Base-by-base conservation (phyloP, 2,329 filamentous ascomycete species). In the Penicillium capsulatum region DNA sequence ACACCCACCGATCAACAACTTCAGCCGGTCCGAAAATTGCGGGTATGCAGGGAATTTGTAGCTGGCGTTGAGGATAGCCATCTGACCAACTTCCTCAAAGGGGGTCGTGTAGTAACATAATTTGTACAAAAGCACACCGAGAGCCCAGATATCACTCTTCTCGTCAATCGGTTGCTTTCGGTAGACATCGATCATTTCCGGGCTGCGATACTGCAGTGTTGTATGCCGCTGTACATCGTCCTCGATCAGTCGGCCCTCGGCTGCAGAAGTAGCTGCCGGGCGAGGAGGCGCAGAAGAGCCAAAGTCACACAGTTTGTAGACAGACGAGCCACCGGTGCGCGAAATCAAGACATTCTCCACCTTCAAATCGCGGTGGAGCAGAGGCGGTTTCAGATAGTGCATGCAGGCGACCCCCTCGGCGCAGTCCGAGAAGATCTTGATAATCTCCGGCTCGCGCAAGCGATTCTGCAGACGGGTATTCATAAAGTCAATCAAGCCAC, bases 181-280 rank as follows among this genome's bases (percentile, higher is more conserved):
- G 68, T 96, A 98, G 16, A 98, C 92, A 59, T 98, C 92, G 45
- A 98, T 83, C 92, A 98, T 98, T 68, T 98, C 92, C 4, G 92
- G 92, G 62, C 91, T 97, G 51, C 92, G 79, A 64, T 98, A 98
- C 65, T 98, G 92, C 67, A 98, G 76, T 1, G 92, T 98, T 0
- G 92, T 98, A 63, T 98, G 91, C 57, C 87, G 86, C 67, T 97
- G 92, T 9, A 98, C 84, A 66, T 98, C 92, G 61, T 98, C 92
- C 65, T 98, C 92, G 59, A 97, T 88, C 54, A 94, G 67, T 41
- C 91, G 82, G 51, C 91, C 95, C 66, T 98, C 92, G 27, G 83
- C 81, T 5, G 90, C 84, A 4, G 86, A 91, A 11, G 81, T 86
- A 9, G 92, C 90, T 29, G 92, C 89, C 9, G 89, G 82, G 47